A percentile compares a stretch with the other conserved stretches of the same genome.
Evolutionary conservation across 2,329 filamentous ascomycete species (phyloP).

Genomic region (Xylaria sp.): DNA sequence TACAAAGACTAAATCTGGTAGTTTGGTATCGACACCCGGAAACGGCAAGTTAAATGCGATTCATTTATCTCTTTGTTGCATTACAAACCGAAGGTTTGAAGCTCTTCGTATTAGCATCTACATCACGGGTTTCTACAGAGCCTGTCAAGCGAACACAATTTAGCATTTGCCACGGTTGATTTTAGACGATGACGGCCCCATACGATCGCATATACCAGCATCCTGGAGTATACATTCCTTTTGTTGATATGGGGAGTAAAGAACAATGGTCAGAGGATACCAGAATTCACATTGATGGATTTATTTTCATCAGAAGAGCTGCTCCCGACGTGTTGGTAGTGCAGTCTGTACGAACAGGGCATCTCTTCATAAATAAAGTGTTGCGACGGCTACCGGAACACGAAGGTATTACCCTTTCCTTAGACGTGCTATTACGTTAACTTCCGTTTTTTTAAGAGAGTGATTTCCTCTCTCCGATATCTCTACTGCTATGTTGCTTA

Average conservation of each 20-base stretch:
- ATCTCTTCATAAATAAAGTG: background rate
- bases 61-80: background rate
- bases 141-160: background rate
- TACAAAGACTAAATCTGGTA: background rate
- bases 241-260: background rate
- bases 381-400: no score
- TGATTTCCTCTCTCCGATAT: background rate
- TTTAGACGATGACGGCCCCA: background rate
- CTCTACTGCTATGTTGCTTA: no score
- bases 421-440: background rate
- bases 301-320: background rate
- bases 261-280: conserved; percentile 1
- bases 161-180: background rate
- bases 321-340: background rate
- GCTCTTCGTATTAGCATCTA: background rate
- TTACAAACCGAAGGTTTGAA: background rate
- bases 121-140: background rate
- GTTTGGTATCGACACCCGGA: background rate
- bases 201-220: background rate
- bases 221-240: background rate
- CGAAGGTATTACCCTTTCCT: background rate
- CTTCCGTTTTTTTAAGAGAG: background rate
- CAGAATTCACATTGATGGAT: background rate
- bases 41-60: background rate
- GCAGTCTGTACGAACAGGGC: conserved; percentile 4